These are phyloP conservation scores for Saccharata proteae DNA, from an alignment of 2,329 filamentous ascomycete genomes.

Conservation along the genomic window DNA sequence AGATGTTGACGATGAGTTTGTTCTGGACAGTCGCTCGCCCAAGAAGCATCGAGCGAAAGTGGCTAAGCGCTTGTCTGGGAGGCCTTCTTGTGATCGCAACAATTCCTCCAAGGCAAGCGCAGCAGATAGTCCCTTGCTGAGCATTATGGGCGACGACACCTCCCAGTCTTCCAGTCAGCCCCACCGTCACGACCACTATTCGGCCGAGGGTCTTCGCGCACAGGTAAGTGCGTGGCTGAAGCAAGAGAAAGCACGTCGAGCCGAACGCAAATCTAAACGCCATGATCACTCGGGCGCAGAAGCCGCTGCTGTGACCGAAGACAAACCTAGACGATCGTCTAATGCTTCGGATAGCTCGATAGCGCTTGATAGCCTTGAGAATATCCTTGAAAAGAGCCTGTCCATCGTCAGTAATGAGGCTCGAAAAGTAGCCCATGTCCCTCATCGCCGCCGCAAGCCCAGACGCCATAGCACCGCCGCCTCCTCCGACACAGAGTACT, in stretches of 20 bases:
- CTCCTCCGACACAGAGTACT: conserved; percentile 76
- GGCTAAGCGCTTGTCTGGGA: conserved; percentile 31
- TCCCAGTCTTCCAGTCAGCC: background rate
- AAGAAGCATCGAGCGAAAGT: conserved; percentile 27
- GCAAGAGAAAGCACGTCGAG: conserved; percentile 59
- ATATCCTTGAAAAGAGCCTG: conserved; percentile 61
- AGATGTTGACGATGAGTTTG: conserved; percentile 27
- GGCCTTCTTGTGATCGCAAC: conserved; percentile 23
- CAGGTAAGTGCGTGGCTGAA: conserved; percentile 78
- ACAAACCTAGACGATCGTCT: conserved; percentile 38
- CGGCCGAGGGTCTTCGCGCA: conserved; percentile 40
- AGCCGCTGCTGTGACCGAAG: conserved; percentile 6
- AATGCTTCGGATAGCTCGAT: conserved; percentile 57
- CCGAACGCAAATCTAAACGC: conserved; percentile 39
- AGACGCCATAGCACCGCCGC: conserved; percentile 35
- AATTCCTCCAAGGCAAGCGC: conserved; percentile 13
- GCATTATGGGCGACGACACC: conserved; percentile 1
- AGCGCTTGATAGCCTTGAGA: conserved; percentile 69
- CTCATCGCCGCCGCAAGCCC: conserved; percentile 10
- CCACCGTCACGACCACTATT: conserved; percentile 15
- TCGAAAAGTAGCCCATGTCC: conserved; percentile 11
- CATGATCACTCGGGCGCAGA: conserved; percentile 18
- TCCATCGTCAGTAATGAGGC: conserved; percentile 29
- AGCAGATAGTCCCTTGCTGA: background rate
- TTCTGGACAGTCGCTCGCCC: conserved; percentile 25